Evolutionary conservation across 2,329 filamentous ascomycete species (phyloP).

Genomic region (Hansfordia pulvinata): DNA sequence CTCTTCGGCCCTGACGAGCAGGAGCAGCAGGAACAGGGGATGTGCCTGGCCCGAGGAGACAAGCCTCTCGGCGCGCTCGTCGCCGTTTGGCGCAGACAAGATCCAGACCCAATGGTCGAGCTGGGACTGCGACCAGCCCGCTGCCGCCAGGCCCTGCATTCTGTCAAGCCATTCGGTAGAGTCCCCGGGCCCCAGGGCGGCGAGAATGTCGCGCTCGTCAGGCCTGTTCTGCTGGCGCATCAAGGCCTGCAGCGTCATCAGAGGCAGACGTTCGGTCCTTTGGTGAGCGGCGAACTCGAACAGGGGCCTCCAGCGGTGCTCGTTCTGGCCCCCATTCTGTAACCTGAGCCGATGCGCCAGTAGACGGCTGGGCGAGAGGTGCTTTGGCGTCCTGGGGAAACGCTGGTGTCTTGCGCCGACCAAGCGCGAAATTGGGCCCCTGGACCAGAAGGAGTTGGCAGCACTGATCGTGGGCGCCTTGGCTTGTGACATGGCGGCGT

Average conservation of each 20-base stretch:
- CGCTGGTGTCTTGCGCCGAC: conserved; percentile 7
- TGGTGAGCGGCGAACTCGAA: conserved; percentile 4
- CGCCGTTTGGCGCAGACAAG: conserved; percentile 18
- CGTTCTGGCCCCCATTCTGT: not conserved
- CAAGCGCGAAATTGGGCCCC: conserved; percentile 11
- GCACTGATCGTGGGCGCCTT: no score
- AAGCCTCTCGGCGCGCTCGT: conserved; percentile 21
- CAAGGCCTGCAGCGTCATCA: conserved; percentile 12
- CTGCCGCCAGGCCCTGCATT: conserved; percentile 15
- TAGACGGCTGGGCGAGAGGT: conserved; percentile 11
- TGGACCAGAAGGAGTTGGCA: no score
- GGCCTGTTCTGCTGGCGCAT: conserved; percentile 10
- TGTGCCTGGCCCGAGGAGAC: conserved; percentile 17
- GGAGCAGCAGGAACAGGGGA: conserved; percentile 23
- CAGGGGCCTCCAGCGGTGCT: conserved; percentile 2
- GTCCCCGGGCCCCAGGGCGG: conserved; percentile 6
- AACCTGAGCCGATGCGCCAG: conserved; percentile 10
- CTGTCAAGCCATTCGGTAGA: conserved; percentile 15
- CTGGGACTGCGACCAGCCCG: conserved; percentile 19
- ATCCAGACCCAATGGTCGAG: conserved; percentile 28
- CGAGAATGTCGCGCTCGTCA: conserved; percentile 7
- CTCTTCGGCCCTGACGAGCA: conserved; percentile 21
- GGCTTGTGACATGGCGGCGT: no score
- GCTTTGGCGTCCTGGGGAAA: conserved; percentile 6
- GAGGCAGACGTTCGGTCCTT: conserved; percentile 14